phyloP scores from a whole-genome alignment of 1,284 basidiomycete genomes.

The Somion occarium region DNA sequence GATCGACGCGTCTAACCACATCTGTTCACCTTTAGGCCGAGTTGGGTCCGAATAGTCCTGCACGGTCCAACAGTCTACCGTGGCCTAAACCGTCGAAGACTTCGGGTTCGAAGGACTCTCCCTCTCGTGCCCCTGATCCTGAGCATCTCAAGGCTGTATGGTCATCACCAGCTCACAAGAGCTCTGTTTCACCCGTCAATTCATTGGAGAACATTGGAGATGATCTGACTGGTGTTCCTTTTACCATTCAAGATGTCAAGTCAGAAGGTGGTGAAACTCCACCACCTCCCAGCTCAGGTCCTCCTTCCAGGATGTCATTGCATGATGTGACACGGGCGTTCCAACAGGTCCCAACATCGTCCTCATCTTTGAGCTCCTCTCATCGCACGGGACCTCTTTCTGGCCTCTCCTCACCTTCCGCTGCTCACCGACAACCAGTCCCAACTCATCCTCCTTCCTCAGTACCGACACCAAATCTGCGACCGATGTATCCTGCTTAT shows the following conservation, averaged over 20 bases:
- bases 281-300: constrained; percentile 50
- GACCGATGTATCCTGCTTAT: constrained; percentile 54
- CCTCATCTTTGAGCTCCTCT: constrained; percentile 33
- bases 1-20: not conserved
- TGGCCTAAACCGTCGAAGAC: constrained; percentile 57
- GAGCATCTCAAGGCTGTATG: constrained; percentile 80
- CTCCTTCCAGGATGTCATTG: constrained; percentile 69
- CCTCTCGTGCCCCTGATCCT: constrained; percentile 63
- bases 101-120: constrained; percentile 58
- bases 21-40: not conserved
- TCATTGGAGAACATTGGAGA: constrained; percentile 76
- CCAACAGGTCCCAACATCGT: constrained; percentile 66
- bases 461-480: constrained; percentile 35
- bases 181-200: constrained; percentile 60
- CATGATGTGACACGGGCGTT: constrained; percentile 79
- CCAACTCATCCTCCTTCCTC: constrained; percentile 33
- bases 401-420: constrained; percentile 39
- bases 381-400: constrained; percentile 46
- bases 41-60: constrained; percentile 41
- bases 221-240: constrained; percentile 69
- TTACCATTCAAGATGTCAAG: constrained; percentile 75
- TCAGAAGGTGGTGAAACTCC: constrained; percentile 77
- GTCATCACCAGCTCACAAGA: constrained; percentile 71
- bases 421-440: constrained; percentile 27
- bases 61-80: constrained; percentile 36